Conservation (phyloP, 768 basidiomycete genomes). For the Pulveroboletus frians region DNA sequence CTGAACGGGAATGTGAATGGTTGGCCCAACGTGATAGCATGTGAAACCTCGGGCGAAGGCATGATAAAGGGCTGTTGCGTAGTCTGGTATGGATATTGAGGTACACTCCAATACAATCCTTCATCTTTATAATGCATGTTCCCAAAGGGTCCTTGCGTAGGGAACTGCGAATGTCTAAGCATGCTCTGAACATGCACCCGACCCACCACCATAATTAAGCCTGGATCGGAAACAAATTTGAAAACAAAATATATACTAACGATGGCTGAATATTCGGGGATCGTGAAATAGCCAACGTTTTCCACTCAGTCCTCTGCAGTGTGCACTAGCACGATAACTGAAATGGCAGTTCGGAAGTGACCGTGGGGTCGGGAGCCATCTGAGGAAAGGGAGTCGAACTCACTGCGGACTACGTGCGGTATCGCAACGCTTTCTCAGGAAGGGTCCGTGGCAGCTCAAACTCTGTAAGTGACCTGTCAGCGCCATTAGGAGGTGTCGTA, state of each 20-base stretch:
- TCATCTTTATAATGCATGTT: constrained; percentile 20
- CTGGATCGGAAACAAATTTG: background rate
- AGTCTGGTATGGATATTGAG: constrained; percentile 14
- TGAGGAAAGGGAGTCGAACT: constrained; percentile 4
- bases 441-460: background rate
- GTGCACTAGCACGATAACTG: background rate
- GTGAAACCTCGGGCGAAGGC: constrained; percentile 12
- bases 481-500: background rate
- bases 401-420: background rate
- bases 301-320: background rate
- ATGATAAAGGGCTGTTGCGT: constrained; percentile 12
- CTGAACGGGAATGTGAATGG: constrained; percentile 28
- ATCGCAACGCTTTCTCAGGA: background rate
- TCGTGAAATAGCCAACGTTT: background rate
- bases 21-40: constrained; percentile 21
- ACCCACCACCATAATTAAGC: constrained; percentile 2
- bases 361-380: background rate
- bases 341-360: background rate
- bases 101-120: background rate
- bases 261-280: background rate
- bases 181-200: constrained; percentile 9
- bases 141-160: constrained; percentile 10
- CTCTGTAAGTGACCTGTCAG: background rate
- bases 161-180: constrained; percentile 6
- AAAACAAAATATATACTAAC: constrained; percentile 5